Percentiles rank a stretch among this genome's conserved stretches.
Evolutionary conservation across 257 asterid genomes (phyloP).

Genomic region (Asclepias syriaca): DNA sequence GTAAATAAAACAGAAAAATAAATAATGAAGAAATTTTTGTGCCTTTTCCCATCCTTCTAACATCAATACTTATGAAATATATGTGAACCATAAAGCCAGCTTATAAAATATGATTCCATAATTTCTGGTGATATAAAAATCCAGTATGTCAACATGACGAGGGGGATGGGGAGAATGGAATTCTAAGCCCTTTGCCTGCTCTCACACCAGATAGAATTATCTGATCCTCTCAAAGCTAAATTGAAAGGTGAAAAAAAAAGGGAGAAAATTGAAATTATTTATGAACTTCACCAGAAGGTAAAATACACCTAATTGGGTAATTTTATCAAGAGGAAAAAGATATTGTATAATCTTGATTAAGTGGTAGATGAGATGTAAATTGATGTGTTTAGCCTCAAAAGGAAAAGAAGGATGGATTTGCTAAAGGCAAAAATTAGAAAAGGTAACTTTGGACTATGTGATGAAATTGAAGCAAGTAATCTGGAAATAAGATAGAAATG

Average conservation of each 20-base stretch:
- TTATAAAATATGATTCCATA: background rate
- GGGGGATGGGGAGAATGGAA: background rate
- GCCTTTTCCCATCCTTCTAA: background rate
- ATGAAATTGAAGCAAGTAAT: background rate
- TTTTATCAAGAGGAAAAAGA: background rate
- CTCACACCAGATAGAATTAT: background rate
- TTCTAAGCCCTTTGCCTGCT: background rate
- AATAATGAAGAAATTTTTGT: background rate
- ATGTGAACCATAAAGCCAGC: background rate
- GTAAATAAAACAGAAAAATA: background rate
- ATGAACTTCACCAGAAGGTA: background rate
- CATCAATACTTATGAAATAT: background rate
- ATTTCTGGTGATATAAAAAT: background rate
- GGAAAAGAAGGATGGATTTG: background rate
- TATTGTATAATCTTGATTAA: background rate
- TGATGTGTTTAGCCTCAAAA: background rate
- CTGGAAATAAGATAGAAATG: background rate
- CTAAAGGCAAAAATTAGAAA: background rate
- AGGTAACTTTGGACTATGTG: background rate
- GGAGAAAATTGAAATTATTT: background rate
- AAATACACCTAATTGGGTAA: background rate
- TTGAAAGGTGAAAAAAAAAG: background rate
- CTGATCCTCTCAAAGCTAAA: background rate
- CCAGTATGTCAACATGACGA: background rate
- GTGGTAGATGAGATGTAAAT: background rate